phyloP scores from a whole-genome alignment of 2,329 filamentous ascomycete genomes.

The Trichophyton verrucosum region DNA sequence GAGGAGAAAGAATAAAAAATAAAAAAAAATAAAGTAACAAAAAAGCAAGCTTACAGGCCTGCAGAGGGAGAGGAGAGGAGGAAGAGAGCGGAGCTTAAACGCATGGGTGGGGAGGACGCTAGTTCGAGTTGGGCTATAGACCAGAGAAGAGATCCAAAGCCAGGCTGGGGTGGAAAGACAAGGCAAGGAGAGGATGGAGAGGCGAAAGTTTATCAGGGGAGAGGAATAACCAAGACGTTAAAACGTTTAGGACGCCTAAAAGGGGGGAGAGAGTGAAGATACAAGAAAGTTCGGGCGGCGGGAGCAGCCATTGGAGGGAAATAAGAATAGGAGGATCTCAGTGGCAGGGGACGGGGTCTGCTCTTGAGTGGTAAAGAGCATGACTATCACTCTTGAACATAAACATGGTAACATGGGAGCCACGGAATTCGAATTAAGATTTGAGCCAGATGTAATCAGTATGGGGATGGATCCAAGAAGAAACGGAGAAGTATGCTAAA shows the following conservation, averaged over 20 bases:
- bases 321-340: not conserved
- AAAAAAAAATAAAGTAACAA: not conserved
- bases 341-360: not conserved
- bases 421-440: constrained; percentile 5
- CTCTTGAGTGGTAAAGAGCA: not conserved
- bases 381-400: not conserved
- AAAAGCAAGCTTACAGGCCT: not conserved
- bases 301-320: constrained; percentile 2
- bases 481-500: not conserved
- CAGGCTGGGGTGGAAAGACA: constrained; percentile 4
- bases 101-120: constrained; percentile 1
- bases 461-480: not conserved
- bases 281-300: not conserved
- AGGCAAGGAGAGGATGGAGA: constrained; percentile 5
- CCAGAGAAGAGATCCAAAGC: constrained; percentile 1
- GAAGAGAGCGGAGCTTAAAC: constrained; percentile 1
- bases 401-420: constrained; percentile 2
- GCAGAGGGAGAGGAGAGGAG: not conserved
- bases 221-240: not conserved
- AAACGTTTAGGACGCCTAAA: not conserved
- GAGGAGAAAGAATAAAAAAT: not conserved
- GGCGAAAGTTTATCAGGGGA: constrained; percentile 5
- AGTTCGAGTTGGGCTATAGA: constrained; percentile 2
- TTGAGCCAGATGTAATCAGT: constrained; percentile 1
- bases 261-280: not conserved